Evolutionary conservation across 768 basidiomycete genomes (phyloP), one percentile per base, ranked within the genome.

Genomic region (Coprinellus aureogranulatus): DNA sequence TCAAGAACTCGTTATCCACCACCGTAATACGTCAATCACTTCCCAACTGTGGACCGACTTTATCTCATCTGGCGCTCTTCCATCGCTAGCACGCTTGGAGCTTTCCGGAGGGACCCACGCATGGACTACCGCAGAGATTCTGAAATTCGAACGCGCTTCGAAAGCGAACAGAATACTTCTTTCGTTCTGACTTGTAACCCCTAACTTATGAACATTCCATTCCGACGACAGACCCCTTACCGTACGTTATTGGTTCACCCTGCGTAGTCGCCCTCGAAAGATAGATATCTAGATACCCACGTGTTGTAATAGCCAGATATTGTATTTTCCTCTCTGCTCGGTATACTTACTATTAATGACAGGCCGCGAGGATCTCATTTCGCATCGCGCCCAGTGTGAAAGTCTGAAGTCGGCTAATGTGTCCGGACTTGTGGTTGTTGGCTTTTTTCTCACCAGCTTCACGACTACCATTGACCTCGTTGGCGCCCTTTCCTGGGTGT

Each of bases 31-130:
- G 10, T 67, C 70, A n/a, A 59, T 81, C 23, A 60, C 66, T 6
- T 59, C 72, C 26, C 54, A 68, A 20, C 77, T 79, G 59, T 84
- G 81, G 83, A 63, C 61, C 4, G 48, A 63, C 18, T 77, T 80
- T 54, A 64, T 83, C 41, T 48, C 55, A 10, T 75, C 70, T 34
- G 72, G 75, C 3, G 63, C 65, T 9, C 62, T 79, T 5, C 60
- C 73, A 5, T 65, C 60, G 6, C 67, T 82, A 49, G 70, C 67
- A 28, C 63, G 63, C 12, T 65, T 83, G 5, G 62, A 66, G 4
- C 55, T 79, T 27, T 73, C 81, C 4, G 66, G 70, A 61, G 78
- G 77, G 1, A 78, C 74, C 1, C 69, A 72, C 50, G 46, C 58
- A 41, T 82, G 79, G 79, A 53, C 66, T 41, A 58, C 37, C 53